phyloP scores from a whole-genome alignment of 208 protist genomes.

The Trypanosomatidae sp. region DNA sequence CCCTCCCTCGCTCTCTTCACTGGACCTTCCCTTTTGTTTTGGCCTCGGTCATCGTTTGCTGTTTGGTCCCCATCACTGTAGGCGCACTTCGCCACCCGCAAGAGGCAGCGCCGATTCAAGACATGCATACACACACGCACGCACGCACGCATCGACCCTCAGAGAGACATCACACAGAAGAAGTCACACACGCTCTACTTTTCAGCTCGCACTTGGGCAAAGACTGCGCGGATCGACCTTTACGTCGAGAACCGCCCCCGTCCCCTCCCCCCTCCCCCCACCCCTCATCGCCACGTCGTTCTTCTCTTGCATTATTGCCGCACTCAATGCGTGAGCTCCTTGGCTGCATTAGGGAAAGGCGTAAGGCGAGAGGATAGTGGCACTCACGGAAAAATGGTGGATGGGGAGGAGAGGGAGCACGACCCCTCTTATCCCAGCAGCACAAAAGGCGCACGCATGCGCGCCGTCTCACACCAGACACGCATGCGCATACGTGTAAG shows the following conservation, averaged over 20 bases:
- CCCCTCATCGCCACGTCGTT: neutral
- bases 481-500: neutral
- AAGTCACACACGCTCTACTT: neutral
- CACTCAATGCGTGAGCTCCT: neutral
- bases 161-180: conserved; percentile 1
- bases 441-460: neutral
- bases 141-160: conserved; percentile 1
- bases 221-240: neutral
- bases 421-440: neutral
- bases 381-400: neutral
- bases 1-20: neutral
- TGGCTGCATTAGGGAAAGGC: neutral
- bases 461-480: neutral
- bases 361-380: neutral
- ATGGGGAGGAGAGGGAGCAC: neutral
- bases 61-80: neutral
- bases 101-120: neutral
- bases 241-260: neutral
- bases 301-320: neutral
- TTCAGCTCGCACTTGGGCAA: neutral
- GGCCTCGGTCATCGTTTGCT: neutral
- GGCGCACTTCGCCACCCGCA: neutral
- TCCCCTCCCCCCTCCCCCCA: neutral
- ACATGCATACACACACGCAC: conserved; percentile 1
- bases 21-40: neutral